These are phyloP conservation scores for Reutealis trisperma DNA, from an alignment of 345 rosid species.

Conservation along the genomic window DNA sequence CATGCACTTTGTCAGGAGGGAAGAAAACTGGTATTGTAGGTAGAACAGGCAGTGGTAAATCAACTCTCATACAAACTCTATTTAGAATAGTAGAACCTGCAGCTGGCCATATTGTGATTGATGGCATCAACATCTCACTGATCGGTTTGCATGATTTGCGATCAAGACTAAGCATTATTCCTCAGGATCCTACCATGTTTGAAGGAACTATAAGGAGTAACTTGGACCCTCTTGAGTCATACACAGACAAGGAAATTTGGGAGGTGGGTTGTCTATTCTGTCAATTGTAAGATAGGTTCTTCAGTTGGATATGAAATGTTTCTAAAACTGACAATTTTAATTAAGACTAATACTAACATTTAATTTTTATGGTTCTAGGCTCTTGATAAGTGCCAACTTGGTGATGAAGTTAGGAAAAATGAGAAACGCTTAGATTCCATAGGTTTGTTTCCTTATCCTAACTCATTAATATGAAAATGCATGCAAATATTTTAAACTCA, in stretches of 20 bases:
- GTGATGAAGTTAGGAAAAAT: slow-evolving; percentile 78
- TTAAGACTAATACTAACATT: slow-evolving; percentile 1
- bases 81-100: slow-evolving; percentile 74
- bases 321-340: background rate
- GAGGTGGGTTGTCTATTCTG: slow-evolving; percentile 51
- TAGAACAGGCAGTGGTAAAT: slow-evolving; percentile 83
- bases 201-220: slow-evolving; percentile 77
- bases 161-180: slow-evolving; percentile 73
- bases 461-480: no score
- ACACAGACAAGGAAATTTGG: slow-evolving; percentile 81
- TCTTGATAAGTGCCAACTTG: slow-evolving; percentile 86
- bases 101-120: slow-evolving; percentile 66
- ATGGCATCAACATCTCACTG: slow-evolving; percentile 55
- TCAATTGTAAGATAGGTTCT: no score
- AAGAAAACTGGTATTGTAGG: slow-evolving; percentile 68
- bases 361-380: slow-evolving; percentile 45
- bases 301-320: background rate
- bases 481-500: background rate
- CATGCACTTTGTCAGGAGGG: slow-evolving; percentile 73
- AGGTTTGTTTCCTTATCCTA: slow-evolving; percentile 28
- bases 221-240: slow-evolving; percentile 85
- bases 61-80: slow-evolving; percentile 80
- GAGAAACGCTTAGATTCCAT: slow-evolving; percentile 62
- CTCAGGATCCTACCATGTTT: slow-evolving; percentile 94
- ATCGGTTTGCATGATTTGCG: slow-evolving; percentile 83